Conservation (phyloP, 495 filamentous ascomycete species). For the Penicillium salamii region DNA sequence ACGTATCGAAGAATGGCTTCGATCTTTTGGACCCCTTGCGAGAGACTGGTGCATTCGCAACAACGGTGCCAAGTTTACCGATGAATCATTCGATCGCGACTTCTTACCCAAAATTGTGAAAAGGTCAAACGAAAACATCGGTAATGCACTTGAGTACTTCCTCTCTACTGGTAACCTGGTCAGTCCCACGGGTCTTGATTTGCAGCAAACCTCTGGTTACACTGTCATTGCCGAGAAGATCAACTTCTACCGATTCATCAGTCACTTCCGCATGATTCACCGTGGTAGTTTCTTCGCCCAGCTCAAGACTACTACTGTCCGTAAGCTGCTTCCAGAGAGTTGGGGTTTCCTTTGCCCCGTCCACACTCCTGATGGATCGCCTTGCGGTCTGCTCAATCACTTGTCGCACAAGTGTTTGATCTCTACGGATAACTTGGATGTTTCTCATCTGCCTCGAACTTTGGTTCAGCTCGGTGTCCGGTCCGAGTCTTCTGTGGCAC, state of each 20-base stretch:
- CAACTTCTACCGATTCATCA: constrained; percentile 98
- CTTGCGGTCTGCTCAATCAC: constrained; percentile 94
- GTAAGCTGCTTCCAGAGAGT: constrained; percentile 92
- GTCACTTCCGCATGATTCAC: constrained; percentile 98
- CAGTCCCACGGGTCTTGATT: constrained; percentile 85
- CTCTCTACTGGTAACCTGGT: constrained; percentile 91
- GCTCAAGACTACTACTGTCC: constrained; percentile 92
- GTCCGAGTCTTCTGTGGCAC: constrained; percentile 66
- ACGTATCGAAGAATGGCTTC: constrained; percentile 81
- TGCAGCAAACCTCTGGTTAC: constrained; percentile 92
- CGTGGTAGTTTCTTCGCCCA: constrained; percentile 98
- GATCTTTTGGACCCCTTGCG: constrained; percentile 55
- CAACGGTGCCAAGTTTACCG: constrained; percentile 61
- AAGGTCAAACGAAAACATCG: constrained; percentile 83
- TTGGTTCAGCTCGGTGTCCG: constrained; percentile 75
- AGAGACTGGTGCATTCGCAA: constrained; percentile 71
- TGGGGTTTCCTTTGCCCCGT: constrained; percentile 98
- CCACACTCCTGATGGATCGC: constrained; percentile 93
- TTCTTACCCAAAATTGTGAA: constrained; percentile 73
- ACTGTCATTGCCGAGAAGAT: constrained; percentile 97
- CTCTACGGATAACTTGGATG: constrained; percentile 66
- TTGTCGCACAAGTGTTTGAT: constrained; percentile 94
- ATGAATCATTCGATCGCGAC: constrained; percentile 69
- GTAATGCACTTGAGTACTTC: constrained; percentile 86
- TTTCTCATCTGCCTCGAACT: constrained; percentile 65